Conservation (phyloP, 2,329 filamentous ascomycete genomes). For the Fusarium mangiferae region DNA sequence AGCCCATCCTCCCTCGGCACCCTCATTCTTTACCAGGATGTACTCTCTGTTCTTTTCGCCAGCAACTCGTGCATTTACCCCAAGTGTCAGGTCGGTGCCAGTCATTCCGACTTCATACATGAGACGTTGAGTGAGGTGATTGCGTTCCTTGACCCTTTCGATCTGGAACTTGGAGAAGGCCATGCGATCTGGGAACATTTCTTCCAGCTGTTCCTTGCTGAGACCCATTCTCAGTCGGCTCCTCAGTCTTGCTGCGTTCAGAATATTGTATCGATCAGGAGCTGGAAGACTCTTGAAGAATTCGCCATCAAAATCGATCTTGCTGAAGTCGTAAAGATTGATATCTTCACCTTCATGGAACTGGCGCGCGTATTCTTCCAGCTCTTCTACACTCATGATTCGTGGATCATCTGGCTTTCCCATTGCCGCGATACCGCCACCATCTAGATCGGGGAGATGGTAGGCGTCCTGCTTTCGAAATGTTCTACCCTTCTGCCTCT, state of each 20-base stretch:
- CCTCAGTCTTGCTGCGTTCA: constrained; percentile 90
- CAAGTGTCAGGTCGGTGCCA: constrained; percentile 75
- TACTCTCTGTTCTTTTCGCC: constrained; percentile 94
- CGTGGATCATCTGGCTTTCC: constrained; percentile 90
- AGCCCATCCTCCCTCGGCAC: constrained; percentile 95
- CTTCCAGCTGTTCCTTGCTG: constrained; percentile 94
- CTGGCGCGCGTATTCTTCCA: constrained; percentile 92
- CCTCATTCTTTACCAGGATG: constrained; percentile 94
- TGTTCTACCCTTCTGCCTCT: constrained; percentile 77
- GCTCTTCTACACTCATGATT: constrained; percentile 94
- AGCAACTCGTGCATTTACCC: constrained; percentile 74
- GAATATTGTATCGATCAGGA: constrained; percentile 93
- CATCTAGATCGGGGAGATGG: constrained; percentile 87
- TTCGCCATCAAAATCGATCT: constrained; percentile 96
- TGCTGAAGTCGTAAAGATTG: constrained; percentile 93
- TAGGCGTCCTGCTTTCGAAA: constrained; percentile 96
- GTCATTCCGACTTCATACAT: constrained; percentile 96
- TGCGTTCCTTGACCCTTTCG: constrained; percentile 89
- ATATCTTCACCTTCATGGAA: constrained; percentile 95
- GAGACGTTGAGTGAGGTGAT: constrained; percentile 91
- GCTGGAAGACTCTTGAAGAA: constrained; percentile 94
- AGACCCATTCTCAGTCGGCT: constrained; percentile 94
- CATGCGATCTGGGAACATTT: constrained; percentile 98
- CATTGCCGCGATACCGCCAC: constrained; percentile 82
- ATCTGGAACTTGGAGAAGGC: constrained; percentile 97